Evolutionary conservation across 192 early-diverging fungal genomes (phyloP).

Genomic region (Coemansia sp.): DNA sequence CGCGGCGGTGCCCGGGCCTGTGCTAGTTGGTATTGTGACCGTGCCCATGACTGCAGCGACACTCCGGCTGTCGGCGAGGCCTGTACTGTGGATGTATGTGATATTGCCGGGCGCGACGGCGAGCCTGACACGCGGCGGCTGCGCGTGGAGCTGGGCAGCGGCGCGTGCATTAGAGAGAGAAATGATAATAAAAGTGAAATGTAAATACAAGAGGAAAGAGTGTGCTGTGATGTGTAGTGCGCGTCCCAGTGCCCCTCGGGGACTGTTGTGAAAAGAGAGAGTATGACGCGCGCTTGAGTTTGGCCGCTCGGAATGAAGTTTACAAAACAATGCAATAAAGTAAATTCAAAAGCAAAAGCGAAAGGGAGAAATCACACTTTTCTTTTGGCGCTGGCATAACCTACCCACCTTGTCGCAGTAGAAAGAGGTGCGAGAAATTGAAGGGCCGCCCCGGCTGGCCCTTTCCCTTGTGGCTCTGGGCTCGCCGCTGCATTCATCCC

Average conservation of each 20-base stretch:
- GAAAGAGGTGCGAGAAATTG: no score
- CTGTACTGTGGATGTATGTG: constrained; percentile 3
- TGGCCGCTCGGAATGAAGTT: not conserved
- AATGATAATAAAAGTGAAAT: constrained; percentile 3
- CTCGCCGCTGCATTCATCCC: no score
- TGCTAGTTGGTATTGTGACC: constrained; percentile 36
- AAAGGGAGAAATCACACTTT: not conserved
- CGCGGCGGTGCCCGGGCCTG: constrained; percentile 8
- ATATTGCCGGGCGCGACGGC: constrained; percentile 28
- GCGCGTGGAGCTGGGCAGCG: constrained; percentile 45
- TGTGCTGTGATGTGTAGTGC: constrained; percentile 3
- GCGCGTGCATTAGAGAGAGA: constrained; percentile 12
- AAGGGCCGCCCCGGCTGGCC: no score
- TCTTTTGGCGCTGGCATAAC: no score
- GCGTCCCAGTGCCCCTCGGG: constrained; percentile 1
- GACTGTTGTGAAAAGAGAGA: not conserved
- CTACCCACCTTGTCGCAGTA: no score
- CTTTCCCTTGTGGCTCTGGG: no score
- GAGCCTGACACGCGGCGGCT: constrained; percentile 39
- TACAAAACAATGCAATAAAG: not conserved
- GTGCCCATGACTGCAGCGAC: constrained; percentile 48
- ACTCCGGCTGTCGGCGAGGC: constrained; percentile 12
- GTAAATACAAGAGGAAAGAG: not conserved
- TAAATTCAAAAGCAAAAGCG: not conserved
- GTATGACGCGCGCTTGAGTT: not conserved